Base-by-base conservation (phyloP, 2,329 filamentous ascomycete species). In the Trematosphaeria pertusa region DNA sequence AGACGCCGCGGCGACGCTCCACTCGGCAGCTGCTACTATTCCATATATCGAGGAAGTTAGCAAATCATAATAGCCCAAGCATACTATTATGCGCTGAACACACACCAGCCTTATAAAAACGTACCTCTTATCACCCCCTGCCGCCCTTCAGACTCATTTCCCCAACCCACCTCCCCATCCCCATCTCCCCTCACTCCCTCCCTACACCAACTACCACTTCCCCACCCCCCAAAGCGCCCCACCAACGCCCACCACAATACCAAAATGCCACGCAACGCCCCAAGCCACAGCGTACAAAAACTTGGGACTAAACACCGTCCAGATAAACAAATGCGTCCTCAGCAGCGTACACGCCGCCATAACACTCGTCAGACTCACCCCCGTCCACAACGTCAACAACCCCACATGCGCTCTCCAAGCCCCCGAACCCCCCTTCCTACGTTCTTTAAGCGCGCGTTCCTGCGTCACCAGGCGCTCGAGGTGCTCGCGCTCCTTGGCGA, bases 241-340 rank as follows among this genome's bases (percentile, higher is more conserved):
- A 18, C 64, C 59, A 46, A 68, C 36, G 77, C 58, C 64, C n/a
- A 65, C 34, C 22, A 48, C 61, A 30, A 69, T 56, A 8, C 81
- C 67, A 50, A 92, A 68, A 81, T 99, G 93, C 75, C 92, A 90
- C 6, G 84, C 89, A 35, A 93, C 65, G 52, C 83, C 85, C 95
- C 94, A 99, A 11, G 88, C 91, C 79, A 94, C 87, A 54, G 86
- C 89, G 70, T 96, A 99, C 57, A 99, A 75, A 71, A 92, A 97
- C 72, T 97, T 99, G 0, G 94, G 94, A 55, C 90, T 96, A 72
- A 99, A 99, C 9, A 99, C 94, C 0, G 93, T 97, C 94, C 94
- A 99, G 52, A 99, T 92, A 69, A 99, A 99, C 47, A 99, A 72
- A 78, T 99, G 94, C 21, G 89, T 91, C 57, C 93, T 79, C 65